Evolutionary conservation across 2,329 filamentous ascomycete species (phyloP).

Genomic region (Dichotomopilus funicola): DNA sequence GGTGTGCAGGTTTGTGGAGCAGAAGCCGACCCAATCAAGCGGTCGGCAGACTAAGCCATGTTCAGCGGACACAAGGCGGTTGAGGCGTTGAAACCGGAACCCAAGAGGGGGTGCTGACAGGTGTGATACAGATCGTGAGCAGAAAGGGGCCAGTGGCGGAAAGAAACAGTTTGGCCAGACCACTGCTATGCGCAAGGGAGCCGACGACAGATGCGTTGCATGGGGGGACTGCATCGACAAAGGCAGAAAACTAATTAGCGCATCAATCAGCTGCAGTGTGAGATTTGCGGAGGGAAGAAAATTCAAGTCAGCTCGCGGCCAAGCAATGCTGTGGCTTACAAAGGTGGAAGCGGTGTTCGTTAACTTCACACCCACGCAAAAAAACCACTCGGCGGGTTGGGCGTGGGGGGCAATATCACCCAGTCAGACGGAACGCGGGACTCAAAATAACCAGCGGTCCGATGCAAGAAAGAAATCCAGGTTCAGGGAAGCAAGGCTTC

Average conservation of each 20-base stretch:
- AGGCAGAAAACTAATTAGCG: conserved; percentile 6
- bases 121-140: conserved; percentile 8
- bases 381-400: neutral
- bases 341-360: neutral
- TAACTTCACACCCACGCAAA: neutral
- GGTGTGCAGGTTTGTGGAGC: conserved; percentile 22
- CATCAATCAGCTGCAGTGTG: neutral
- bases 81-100: conserved; percentile 5
- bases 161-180: conserved; percentile 2
- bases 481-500: too few species aligned
- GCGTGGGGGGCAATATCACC: neutral
- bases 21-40: conserved; percentile 20
- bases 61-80: conserved; percentile 6
- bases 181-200: too few species aligned
- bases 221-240: neutral
- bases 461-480: too few species aligned
- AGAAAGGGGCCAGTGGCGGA: conserved; percentile 9
- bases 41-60: conserved; percentile 8
- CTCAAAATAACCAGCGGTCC: too few species aligned
- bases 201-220: neutral
- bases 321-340: neutral
- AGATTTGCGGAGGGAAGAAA: neutral
- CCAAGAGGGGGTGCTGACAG: conserved; percentile 10
- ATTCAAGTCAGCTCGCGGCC: neutral
- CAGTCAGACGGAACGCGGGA: neutral